Base-by-base conservation (phyloP, 352 stramenopile genomes). In the Thalassiosira exigua region DNA sequence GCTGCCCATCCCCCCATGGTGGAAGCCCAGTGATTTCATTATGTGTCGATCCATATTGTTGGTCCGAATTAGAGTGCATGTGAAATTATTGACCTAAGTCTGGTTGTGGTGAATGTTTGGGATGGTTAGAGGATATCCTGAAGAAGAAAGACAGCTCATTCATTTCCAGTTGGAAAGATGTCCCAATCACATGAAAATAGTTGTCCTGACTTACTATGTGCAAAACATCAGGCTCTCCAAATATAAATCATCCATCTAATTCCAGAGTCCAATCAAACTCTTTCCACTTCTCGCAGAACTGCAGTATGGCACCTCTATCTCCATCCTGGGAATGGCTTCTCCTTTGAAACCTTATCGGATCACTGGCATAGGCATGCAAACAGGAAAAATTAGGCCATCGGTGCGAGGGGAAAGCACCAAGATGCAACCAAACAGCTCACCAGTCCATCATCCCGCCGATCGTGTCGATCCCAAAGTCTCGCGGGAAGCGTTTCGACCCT, bases 401-500 rank as follows among this genome's bases (percentile, higher is more conserved):
- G 14, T 14, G 36, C 14, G 36, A 7, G 14, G 7, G 14, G 36
- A 44, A 44, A 44, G 7, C 7, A 44, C 36, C 7, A 44, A 14
- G 36, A 14, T 7, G 14, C 14, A 44, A 14, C 14, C 7, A 44
- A 7, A 44, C 14, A 14, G 14, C 36, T 44, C 36, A 44, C 36
- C 83, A 61, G n/a, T 81, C 66, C 76, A 91, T 81, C 84, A 92
- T 92, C 1, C 84, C 79, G 1, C 79, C 81, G n/a, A 92, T 62
- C 4, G 85, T 91, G 75, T 92, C 87, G 3, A 89, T 52, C 22
- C 71, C 87, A 75, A 92, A 90, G 58, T 92, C 84, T 69, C 77
- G 64, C 11, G 69, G 75, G 67, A 89, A 89, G 22, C 41, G 41
- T 33, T 68, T 70, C n/a, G 41, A 51, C 42, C 64, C 65, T 0